phyloP scores from a whole-genome alignment of 176 grass and related monocot species.

The Oropetium thomaeum region DNA sequence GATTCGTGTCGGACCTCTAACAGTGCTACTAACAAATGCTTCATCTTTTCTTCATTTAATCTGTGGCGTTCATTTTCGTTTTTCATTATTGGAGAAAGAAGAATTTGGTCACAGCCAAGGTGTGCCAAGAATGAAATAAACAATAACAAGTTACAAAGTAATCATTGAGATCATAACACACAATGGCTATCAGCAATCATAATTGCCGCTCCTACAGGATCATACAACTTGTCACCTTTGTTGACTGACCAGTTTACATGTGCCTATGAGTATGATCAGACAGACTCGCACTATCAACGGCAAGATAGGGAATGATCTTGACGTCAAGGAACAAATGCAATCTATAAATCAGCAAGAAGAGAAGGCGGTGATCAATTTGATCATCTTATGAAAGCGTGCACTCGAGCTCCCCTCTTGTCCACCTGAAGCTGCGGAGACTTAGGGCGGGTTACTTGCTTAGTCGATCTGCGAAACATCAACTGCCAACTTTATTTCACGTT shows the following conservation, averaged over 20 bases:
- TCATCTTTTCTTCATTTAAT: too few species aligned
- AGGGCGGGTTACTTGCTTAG: conserved; percentile 61
- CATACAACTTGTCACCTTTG: conserved; percentile 35
- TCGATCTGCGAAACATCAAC: conserved; percentile 43
- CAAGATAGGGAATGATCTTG: conserved; percentile 27
- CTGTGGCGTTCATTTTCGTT: too few species aligned
- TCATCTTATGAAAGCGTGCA: conserved; percentile 76
- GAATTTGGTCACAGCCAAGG: too few species aligned
- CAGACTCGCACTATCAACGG: conserved; percentile 1
- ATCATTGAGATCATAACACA: not conserved
- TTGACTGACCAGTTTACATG: conserved; percentile 24
- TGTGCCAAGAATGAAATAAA: too few species aligned
- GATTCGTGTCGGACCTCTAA: too few species aligned
- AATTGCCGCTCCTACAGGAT: not conserved
- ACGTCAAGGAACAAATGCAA: not conserved
- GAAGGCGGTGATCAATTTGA: not conserved
- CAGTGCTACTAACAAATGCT: too few species aligned
- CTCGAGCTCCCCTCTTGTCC: conserved; percentile 50
- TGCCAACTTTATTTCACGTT: not conserved
- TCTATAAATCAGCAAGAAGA: not conserved
- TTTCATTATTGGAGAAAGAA: too few species aligned
- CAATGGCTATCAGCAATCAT: conserved; percentile 13
- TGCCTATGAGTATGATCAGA: conserved; percentile 5
- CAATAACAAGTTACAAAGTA: not conserved
- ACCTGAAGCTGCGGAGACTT: conserved; percentile 75